These are phyloP conservation scores for Helotiales sp. DNA, from an alignment of 2,329 filamentous ascomycete genomes.

Conservation along the genomic window DNA sequence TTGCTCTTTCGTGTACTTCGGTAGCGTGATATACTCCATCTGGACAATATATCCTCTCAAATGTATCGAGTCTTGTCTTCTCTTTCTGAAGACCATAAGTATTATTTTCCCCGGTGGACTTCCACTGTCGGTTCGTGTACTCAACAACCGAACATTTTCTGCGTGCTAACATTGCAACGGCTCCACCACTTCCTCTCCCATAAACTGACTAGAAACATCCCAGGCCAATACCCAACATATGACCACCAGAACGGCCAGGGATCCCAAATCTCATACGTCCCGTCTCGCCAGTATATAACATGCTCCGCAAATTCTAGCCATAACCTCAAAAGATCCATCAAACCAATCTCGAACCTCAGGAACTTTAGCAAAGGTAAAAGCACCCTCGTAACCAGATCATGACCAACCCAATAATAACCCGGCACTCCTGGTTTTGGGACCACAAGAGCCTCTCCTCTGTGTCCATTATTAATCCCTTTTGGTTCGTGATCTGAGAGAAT, in stretches of 20 bases:
- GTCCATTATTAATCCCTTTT: constrained; percentile 14
- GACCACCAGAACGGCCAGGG: constrained; percentile 57
- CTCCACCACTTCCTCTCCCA: constrained; percentile 56
- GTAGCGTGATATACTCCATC: too few relatives aligned
- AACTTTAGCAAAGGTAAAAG: constrained; percentile 45
- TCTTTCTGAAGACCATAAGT: too few relatives aligned
- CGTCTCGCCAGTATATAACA: constrained; percentile 53
- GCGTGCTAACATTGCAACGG: constrained; percentile 67
- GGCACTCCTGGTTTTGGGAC: constrained; percentile 29
- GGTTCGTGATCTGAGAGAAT: constrained; percentile 36
- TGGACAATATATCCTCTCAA: too few relatives aligned
- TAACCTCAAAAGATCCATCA: constrained; percentile 23
- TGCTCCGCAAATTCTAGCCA: constrained; percentile 38
- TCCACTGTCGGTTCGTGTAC: neutral
- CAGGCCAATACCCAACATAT: constrained; percentile 57
- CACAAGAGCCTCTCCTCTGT: constrained; percentile 5
- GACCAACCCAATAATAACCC: constrained; percentile 65
- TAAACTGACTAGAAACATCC: constrained; percentile 48
- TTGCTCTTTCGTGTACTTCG: too few relatives aligned
- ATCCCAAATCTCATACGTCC: constrained; percentile 53
- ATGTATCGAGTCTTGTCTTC: too few relatives aligned
- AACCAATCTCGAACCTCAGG: constrained; percentile 27
- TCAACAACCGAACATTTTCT: constrained; percentile 50
- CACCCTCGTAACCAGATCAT: constrained; percentile 58
- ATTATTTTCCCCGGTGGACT: too few relatives aligned